Percentiles rank a stretch among this genome's conserved stretches.
These are phyloP conservation scores for Closterium sp. DNA, from an alignment of 139 green algal species.

Conservation along the genomic window DNA sequence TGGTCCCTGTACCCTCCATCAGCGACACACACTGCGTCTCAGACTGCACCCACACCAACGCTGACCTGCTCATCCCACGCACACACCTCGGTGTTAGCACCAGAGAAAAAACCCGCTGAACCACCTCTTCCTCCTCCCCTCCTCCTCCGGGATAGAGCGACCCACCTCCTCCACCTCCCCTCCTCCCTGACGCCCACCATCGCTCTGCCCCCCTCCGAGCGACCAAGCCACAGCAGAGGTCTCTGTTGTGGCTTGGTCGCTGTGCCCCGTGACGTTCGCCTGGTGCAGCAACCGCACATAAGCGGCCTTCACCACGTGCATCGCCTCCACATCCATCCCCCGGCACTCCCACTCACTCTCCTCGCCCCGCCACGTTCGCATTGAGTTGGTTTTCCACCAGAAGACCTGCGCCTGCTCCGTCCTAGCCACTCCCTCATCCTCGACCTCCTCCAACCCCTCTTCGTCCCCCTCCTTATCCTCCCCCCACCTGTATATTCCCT, in stretches of 20 bases:
- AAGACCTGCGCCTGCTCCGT: too few species aligned
- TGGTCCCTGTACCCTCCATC: not conserved
- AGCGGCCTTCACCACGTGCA: not conserved
- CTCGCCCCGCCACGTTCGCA: not conserved
- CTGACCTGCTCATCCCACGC: too few species aligned
- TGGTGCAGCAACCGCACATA: constrained; percentile 12
- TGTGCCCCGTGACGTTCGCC: not conserved
- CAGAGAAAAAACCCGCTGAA: too few species aligned
- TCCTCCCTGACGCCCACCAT: not conserved
- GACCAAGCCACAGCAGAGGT: too few species aligned
- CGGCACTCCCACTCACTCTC: not conserved
- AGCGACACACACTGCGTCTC: too few species aligned
- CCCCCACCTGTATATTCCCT: too few species aligned
- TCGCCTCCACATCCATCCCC: not conserved
- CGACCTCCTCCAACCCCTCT: too few species aligned
- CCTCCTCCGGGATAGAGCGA: not conserved
- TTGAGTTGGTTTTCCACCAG: too few species aligned
- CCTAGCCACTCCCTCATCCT: too few species aligned
- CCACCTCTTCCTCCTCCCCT: not conserved
- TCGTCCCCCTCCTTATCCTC: too few species aligned
- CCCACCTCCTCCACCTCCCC: not conserved
- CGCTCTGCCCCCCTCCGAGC: not conserved
- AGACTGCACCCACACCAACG: too few species aligned
- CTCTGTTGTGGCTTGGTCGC: not conserved
- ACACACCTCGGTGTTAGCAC: too few species aligned